Evolutionary conservation across 2,329 filamentous ascomycete genomes (phyloP).

Genomic region (Periconia sp.): DNA sequence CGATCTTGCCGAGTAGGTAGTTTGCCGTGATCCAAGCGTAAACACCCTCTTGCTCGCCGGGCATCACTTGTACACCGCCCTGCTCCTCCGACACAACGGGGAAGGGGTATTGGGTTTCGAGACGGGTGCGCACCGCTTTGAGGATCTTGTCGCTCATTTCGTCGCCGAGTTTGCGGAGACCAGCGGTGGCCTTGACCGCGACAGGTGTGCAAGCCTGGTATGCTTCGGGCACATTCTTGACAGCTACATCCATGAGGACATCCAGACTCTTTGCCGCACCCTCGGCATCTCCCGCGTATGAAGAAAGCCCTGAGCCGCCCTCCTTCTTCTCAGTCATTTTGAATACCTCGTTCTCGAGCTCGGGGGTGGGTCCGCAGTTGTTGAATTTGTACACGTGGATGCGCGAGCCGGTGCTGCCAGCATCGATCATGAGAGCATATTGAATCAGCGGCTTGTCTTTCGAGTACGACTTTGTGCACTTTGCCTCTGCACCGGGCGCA

Average conservation of each 20-base stretch:
- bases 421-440: conserved; percentile 98
- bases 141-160: conserved; percentile 84
- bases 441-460: conserved; percentile 92
- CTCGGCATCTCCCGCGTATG: conserved; percentile 82
- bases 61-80: conserved; percentile 93
- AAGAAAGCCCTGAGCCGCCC: conserved; percentile 78
- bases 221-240: conserved; percentile 81
- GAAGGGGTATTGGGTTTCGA: conserved; percentile 92
- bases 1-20: conserved; percentile 97
- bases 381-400: conserved; percentile 99
- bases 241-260: conserved; percentile 79
- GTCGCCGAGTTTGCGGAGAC: conserved; percentile 80
- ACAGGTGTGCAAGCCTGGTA: conserved; percentile 91
- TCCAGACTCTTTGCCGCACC: conserved; percentile 90
- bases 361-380: conserved; percentile 94
- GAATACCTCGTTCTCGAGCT: conserved; percentile 90
- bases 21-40: conserved; percentile 99
- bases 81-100: conserved; percentile 84
- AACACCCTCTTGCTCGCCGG: conserved; percentile 93
- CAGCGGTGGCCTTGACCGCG: conserved; percentile 97
- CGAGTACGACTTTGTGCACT: conserved; percentile 81
- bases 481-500: conserved; percentile 63
- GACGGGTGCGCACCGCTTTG: conserved; percentile 75
- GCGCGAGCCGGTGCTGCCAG: conserved; percentile 93
- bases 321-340: conserved; percentile 87